A percentile compares a stretch with the other conserved stretches of the same genome.
Evolutionary conservation across 2,329 filamentous ascomycete species (phyloP).

Genomic region (Dactylonectria estremocensis): DNA sequence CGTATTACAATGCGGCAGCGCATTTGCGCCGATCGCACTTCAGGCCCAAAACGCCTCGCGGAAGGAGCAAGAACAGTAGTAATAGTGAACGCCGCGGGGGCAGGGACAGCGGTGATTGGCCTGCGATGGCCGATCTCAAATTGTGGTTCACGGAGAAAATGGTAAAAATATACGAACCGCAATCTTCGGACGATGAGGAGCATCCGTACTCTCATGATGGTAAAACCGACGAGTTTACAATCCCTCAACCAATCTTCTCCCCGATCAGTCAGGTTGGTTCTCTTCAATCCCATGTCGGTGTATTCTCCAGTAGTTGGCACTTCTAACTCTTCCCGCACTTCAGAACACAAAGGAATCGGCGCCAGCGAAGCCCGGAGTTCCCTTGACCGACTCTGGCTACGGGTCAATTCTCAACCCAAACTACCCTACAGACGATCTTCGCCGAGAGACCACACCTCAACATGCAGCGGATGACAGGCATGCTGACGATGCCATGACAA

Average conservation of each 20-base stretch:
- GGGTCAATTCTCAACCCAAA: not conserved
- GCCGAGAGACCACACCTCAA: not conserved
- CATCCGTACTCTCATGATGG: not conserved
- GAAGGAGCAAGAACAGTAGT: conserved; percentile 60
- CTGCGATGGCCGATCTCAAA: conserved; percentile 53
- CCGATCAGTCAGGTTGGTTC: too few relatives aligned
- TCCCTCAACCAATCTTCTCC: too few relatives aligned
- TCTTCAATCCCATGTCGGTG: too few relatives aligned
- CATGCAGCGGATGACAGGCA: not conserved
- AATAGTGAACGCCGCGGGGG: conserved; percentile 66
- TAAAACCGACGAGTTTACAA: too few relatives aligned
- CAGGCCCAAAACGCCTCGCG: conserved; percentile 71
- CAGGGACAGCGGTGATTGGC: conserved; percentile 48
- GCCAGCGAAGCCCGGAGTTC: not conserved
- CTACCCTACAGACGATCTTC: too few relatives aligned
- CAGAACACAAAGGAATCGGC: not conserved
- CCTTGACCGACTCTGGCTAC: not conserved
- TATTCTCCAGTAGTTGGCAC: not conserved
- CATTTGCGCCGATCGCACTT: conserved; percentile 93
- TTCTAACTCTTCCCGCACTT: not conserved
- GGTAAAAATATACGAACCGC: not conserved
- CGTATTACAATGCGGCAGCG: conserved; percentile 95
- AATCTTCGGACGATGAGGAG: not conserved
- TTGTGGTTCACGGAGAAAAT: conserved; percentile 55
- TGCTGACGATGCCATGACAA: not conserved